Percentiles rank a stretch among this genome's conserved stretches.
These are phyloP conservation scores for Daldinia bambusicola DNA, from an alignment of 495 filamentous ascomycete genomes.

Conservation along the genomic window DNA sequence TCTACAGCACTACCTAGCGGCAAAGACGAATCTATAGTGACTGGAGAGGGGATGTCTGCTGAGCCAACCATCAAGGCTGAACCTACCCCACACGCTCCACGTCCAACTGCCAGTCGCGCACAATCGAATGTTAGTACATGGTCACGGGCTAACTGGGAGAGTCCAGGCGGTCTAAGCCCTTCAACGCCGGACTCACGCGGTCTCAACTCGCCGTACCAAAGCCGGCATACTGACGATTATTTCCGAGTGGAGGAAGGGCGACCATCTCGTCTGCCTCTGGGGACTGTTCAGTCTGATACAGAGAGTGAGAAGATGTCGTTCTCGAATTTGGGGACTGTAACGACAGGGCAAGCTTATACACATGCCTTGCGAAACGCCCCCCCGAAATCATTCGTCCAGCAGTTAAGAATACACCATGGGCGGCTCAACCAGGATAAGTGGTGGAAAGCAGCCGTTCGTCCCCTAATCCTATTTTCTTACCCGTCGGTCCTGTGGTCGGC, in stretches of 20 bases:
- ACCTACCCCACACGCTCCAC: not conserved
- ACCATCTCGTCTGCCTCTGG: not conserved
- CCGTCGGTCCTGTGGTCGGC: conserved; percentile 92
- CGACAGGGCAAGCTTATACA: conserved; percentile 63
- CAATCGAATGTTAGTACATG: conserved; percentile 24
- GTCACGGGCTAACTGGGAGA: conserved; percentile 34
- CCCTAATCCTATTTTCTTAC: conserved; percentile 87
- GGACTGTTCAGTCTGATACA: conserved; percentile 39
- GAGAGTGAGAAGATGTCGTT: conserved; percentile 52
- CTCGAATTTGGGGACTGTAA: conserved; percentile 43
- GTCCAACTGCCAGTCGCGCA: conserved; percentile 25
- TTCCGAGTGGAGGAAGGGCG: conserved; percentile 29
- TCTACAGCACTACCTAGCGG: not conserved
- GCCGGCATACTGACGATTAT: conserved; percentile 27
- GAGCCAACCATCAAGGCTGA: conserved; percentile 13
- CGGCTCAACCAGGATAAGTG: conserved; percentile 81
- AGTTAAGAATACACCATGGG: conserved; percentile 79
- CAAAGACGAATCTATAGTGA: conserved; percentile 1
- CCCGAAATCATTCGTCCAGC: conserved; percentile 73
- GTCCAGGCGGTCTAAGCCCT: conserved; percentile 35
- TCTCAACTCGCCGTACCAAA: conserved; percentile 50
- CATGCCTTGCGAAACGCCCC: conserved; percentile 66
- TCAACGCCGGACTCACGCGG: conserved; percentile 46
- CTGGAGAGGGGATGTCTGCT: not conserved
- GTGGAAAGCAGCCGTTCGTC: conserved; percentile 77